A percentile compares a stretch with the other conserved stretches of the same genome.
phyloP scores from a whole-genome alignment of 1,139 yeast genomes.

The Taphrina confusa region DNA sequence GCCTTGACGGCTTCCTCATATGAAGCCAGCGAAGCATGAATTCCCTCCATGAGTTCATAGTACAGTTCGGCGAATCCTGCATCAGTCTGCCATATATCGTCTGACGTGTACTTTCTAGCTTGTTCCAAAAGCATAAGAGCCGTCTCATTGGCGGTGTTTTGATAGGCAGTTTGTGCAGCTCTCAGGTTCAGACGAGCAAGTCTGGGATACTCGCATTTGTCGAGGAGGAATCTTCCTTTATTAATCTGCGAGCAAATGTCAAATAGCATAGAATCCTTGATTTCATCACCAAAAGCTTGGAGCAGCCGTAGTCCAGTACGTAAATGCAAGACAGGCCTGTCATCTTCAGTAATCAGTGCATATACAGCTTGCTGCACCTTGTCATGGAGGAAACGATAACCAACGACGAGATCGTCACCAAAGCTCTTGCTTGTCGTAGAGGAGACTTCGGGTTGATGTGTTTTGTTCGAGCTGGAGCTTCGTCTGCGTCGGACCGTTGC shows the following conservation, averaged over 20 bases:
- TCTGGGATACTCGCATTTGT: neutral
- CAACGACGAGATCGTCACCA: constrained; percentile 19
- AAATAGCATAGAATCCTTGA: constrained; percentile 13
- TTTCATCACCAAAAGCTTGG: neutral
- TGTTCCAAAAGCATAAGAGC: constrained; percentile 4
- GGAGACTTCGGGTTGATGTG: neutral
- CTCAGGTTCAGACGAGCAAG: constrained; percentile 21
- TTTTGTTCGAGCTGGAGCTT: neutral
- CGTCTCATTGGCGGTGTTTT: constrained; percentile 20
- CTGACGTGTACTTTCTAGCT: constrained; percentile 2
- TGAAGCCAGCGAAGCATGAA: constrained; percentile 8
- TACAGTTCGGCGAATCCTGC: constrained; percentile 4
- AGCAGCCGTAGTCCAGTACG: constrained; percentile 16
- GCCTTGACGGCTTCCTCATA: constrained; percentile 19
- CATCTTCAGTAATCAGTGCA: constrained; percentile 11
- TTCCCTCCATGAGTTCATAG: constrained; percentile 14
- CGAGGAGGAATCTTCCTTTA: neutral
- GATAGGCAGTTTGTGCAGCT: constrained; percentile 28
- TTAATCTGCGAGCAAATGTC: constrained; percentile 33
- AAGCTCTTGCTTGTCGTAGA: neutral
- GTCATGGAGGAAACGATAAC: constrained; percentile 33
- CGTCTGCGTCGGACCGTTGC: neutral
- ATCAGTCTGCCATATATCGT: constrained; percentile 9
- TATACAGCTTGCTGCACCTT: constrained; percentile 34
- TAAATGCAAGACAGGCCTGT: constrained; percentile 12